Percentiles rank a stretch among this genome's conserved stretches.
phyloP scores from a whole-genome alignment of 257 asterid species.

The Petrea volubilis region DNA sequence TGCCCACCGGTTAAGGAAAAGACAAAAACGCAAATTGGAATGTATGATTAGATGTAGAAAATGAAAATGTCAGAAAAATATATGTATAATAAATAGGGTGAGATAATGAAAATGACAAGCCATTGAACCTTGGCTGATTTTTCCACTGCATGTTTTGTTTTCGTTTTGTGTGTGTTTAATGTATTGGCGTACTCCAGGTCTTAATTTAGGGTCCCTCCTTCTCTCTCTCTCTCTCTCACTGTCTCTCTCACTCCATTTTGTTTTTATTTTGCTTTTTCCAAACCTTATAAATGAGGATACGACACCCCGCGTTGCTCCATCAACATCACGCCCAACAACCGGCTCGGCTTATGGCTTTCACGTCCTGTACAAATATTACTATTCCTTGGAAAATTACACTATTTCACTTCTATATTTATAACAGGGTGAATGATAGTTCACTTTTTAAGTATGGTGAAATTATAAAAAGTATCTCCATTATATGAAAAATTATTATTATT shows the following conservation, averaged over 20 bases:
- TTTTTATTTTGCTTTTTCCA: neutral
- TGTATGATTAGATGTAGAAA: neutral
- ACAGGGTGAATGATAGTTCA: no score
- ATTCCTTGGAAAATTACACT: no score
- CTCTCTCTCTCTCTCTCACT: neutral
- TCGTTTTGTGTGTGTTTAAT: neutral
- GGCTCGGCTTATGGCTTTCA: neutral
- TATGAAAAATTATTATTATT: no score
- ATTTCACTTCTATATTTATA: no score
- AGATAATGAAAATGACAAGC: slow-evolving; percentile 7
- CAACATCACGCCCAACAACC: neutral
- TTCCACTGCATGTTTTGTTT: neutral
- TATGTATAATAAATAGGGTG: neutral
- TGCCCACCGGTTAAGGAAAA: neutral
- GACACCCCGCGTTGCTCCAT: neutral
- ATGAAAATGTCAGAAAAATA: neutral
- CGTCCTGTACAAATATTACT: neutral
- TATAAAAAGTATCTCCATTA: no score
- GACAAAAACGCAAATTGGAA: neutral
- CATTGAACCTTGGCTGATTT: neutral
- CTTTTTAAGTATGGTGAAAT: no score
- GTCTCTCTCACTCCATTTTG: neutral
- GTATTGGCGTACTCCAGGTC: neutral
- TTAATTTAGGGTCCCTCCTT: neutral
- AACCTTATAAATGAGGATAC: neutral